Percentiles rank a stretch among this genome's conserved stretches.
phyloP scores from a whole-genome alignment of 352 stramenopile species.

The Phytophthora sp. region DNA sequence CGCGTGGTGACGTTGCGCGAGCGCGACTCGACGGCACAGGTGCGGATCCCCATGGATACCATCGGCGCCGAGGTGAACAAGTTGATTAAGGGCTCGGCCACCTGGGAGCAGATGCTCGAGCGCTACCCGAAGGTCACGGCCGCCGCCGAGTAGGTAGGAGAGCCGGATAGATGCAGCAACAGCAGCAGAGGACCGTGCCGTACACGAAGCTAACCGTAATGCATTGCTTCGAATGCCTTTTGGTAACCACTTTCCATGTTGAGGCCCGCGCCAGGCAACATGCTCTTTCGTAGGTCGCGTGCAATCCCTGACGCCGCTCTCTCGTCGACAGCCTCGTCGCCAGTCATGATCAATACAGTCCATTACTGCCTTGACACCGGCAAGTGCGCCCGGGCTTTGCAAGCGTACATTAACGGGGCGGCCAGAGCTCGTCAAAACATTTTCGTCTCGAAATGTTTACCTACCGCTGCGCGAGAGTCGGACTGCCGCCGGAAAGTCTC shows the following conservation, averaged over 20 bases:
- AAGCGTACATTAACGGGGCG: slow-evolving; percentile 11
- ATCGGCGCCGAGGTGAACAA: slow-evolving; percentile 85
- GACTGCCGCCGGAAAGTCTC: not conserved
- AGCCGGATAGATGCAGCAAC: slow-evolving; percentile 16
- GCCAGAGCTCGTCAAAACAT: slow-evolving; percentile 20
- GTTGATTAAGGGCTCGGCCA: slow-evolving; percentile 84
- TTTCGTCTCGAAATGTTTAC: slow-evolving; percentile 6
- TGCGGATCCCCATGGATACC: slow-evolving; percentile 91
- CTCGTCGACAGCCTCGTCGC: too few species aligned
- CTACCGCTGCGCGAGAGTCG: not conserved
- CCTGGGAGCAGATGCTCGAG: slow-evolving; percentile 83
- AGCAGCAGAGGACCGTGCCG: slow-evolving; percentile 4
- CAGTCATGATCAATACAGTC: slow-evolving; percentile 32
- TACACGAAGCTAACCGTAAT: slow-evolving; percentile 23
- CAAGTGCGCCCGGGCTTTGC: slow-evolving; percentile 17
- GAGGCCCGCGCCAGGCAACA: too few species aligned
- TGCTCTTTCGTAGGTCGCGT: too few species aligned
- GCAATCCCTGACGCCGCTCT: too few species aligned
- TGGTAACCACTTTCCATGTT: too few species aligned
- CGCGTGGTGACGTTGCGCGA: slow-evolving; percentile 97
- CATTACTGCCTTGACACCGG: slow-evolving; percentile 24
- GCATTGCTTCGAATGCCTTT: slow-evolving; percentile 16
- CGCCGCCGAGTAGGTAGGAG: slow-evolving; percentile 35
- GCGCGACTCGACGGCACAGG: slow-evolving; percentile 97
- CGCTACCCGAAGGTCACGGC: slow-evolving; percentile 87